phyloP scores from a whole-genome alignment of 2,329 filamentous ascomycete species.

The Fusarium coicis region DNA sequence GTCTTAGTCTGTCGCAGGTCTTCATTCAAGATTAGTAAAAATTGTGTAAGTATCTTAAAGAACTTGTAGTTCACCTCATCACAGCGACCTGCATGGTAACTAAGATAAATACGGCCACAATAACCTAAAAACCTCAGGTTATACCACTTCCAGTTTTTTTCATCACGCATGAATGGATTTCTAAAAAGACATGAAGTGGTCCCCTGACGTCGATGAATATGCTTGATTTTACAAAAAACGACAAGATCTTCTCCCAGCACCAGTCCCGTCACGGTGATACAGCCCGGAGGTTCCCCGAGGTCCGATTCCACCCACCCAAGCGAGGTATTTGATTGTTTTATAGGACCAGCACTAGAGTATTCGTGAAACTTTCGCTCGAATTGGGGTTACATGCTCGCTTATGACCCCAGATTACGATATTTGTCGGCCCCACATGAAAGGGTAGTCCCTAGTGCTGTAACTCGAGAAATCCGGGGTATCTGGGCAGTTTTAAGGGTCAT shows the following conservation, averaged over 20 bases:
- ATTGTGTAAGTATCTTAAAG: background rate
- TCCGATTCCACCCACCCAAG: background rate
- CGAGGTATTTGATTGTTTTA: accelerated
- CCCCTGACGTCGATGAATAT: background rate
- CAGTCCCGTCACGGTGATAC: too few species aligned
- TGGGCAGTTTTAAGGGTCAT: accelerated
- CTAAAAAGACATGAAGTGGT: accelerated
- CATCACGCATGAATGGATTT: too few species aligned
- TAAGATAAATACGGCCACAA: background rate
- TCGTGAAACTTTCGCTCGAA: background rate
- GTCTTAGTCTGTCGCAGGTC: accelerated
- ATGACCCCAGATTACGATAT: background rate
- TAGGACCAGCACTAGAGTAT: background rate
- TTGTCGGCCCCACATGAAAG: background rate
- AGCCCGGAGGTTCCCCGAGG: background rate
- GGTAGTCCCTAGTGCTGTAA: background rate
- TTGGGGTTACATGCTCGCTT: background rate
- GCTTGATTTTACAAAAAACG: background rate
- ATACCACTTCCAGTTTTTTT: too few species aligned
- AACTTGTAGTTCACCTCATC: background rate
- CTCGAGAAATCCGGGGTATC: background rate
- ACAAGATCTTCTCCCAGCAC: background rate
- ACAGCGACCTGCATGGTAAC: background rate
- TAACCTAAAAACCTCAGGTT: accelerated
- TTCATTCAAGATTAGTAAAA: accelerated